Percentiles rank a stretch among this genome's conserved stretches.
These are phyloP conservation scores for Biscogniauxia marginata DNA, from an alignment of 2,329 filamentous ascomycete species.

Conservation along the genomic window DNA sequence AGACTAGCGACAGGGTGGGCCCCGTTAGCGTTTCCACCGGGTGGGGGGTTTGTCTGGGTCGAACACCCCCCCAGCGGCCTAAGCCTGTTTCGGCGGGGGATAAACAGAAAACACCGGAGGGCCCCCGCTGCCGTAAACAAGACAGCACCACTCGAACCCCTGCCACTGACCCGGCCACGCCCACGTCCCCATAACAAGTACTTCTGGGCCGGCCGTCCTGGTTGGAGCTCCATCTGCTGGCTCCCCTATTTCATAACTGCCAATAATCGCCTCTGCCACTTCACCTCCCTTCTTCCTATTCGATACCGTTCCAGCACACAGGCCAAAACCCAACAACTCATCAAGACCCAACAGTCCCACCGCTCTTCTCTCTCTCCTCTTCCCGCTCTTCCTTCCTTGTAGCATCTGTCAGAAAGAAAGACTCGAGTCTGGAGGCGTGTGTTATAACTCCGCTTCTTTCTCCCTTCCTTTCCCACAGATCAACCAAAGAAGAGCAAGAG, in stretches of 20 bases:
- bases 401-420: slow-evolving; percentile 32
- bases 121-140: slow-evolving; percentile 31
- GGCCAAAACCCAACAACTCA: slow-evolving; percentile 23
- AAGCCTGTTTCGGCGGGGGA: slow-evolving; percentile 22
- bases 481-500: slow-evolving; percentile 61
- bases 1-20: background rate
- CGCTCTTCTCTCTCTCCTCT: slow-evolving; percentile 41
- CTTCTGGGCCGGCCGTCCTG: slow-evolving; percentile 18
- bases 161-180: slow-evolving; percentile 18
- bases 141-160: slow-evolving; percentile 23
- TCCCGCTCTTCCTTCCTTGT: slow-evolving; percentile 42
- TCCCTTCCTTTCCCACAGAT: slow-evolving; percentile 41
- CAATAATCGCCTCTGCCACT: slow-evolving; percentile 32
- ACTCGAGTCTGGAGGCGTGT: slow-evolving; percentile 36
- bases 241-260: slow-evolving; percentile 32
- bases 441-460: slow-evolving; percentile 35
- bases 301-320: slow-evolving; percentile 20
- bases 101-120: slow-evolving; percentile 24
- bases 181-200: slow-evolving; percentile 23
- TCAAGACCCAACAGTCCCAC: slow-evolving; percentile 32
- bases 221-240: slow-evolving; percentile 8
- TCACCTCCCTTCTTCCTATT: slow-evolving; percentile 32
- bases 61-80: slow-evolving; percentile 14
- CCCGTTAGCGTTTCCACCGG: background rate
- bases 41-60: background rate